phyloP scores from a whole-genome alignment of 306 rosid genomes.

The Oemleria cerasiformis region DNA sequence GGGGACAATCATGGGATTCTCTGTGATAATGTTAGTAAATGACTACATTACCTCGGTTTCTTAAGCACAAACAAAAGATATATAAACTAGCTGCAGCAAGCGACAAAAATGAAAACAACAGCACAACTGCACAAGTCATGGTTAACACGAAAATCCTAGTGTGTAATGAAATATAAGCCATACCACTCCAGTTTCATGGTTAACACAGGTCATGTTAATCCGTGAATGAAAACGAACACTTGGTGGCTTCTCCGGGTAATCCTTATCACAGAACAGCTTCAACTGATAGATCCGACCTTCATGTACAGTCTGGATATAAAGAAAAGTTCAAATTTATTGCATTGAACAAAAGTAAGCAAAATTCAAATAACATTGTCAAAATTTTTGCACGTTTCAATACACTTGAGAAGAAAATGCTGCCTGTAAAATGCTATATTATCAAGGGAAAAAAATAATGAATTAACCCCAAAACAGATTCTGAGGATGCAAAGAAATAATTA shows the following conservation, averaged over 20 bases:
- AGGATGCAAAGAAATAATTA: background rate
- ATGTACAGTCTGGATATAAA: conserved; percentile 73
- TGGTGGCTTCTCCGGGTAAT: conserved; percentile 99
- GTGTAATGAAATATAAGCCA: conserved; percentile 20
- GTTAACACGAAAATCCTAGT: background rate
- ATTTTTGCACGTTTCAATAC: background rate
- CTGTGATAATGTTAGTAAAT: background rate
- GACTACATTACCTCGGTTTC: background rate
- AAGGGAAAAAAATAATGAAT: background rate
- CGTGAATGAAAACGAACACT: conserved; percentile 98
- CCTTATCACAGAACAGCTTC: conserved; percentile 98
- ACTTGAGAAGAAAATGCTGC: background rate
- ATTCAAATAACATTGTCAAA: background rate
- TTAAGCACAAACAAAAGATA: background rate
- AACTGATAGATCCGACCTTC: conserved; percentile 98
- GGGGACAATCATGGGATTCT: background rate
- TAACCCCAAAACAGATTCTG: background rate
- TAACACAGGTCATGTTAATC: conserved; percentile 93
- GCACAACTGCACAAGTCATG: background rate
- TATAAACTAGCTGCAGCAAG: background rate
- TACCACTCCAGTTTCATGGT: conserved; percentile 99
- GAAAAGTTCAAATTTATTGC: conserved; percentile 6
- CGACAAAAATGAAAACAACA: background rate
- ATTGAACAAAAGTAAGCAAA: background rate
- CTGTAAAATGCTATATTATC: background rate